Evolutionary conservation across 73 alveolate species (phyloP).

Genomic region (Durusdinium trenchii): DNA sequence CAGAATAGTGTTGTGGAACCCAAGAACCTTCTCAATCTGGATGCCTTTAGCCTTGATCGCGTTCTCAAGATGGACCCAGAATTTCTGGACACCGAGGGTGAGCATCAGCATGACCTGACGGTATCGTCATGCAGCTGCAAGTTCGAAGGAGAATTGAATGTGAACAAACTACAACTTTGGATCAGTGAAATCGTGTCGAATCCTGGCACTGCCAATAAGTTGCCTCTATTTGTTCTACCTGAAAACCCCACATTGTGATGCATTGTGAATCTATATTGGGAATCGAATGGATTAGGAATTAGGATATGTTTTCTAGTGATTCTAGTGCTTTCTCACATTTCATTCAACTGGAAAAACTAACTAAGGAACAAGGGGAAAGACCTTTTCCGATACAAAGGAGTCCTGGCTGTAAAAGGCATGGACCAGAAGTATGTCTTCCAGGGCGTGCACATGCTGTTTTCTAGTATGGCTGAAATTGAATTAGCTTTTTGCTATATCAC

Average conservation of each 20-base stretch:
- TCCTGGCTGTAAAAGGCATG: slow-evolving; percentile 83
- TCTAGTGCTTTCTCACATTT: too few relatives aligned
- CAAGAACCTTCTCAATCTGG: slow-evolving; percentile 18
- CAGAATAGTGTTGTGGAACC: slow-evolving; percentile 23
- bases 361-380: neutral
- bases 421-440: slow-evolving; percentile 81
- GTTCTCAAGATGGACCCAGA: slow-evolving; percentile 79
- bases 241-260: too few relatives aligned
- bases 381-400: slow-evolving; percentile 35
- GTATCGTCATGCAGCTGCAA: neutral
- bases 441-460: slow-evolving; percentile 95
- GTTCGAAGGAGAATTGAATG: slow-evolving; percentile 40
- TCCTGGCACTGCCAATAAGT: neutral
- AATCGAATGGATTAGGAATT: too few relatives aligned
- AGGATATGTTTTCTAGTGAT: too few relatives aligned
- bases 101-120: slow-evolving; percentile 37
- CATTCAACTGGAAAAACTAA: too few relatives aligned
- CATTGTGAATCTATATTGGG: too few relatives aligned
- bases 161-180: neutral
- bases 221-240: too few relatives aligned
- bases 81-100: slow-evolving; percentile 39
- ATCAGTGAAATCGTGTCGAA: neutral
- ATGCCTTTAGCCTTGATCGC: slow-evolving; percentile 43
- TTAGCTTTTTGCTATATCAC: too few relatives aligned
- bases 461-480: too few relatives aligned